phyloP scores from a whole-genome alignment of 1,139 yeast species.

The Yarrowia galli region DNA sequence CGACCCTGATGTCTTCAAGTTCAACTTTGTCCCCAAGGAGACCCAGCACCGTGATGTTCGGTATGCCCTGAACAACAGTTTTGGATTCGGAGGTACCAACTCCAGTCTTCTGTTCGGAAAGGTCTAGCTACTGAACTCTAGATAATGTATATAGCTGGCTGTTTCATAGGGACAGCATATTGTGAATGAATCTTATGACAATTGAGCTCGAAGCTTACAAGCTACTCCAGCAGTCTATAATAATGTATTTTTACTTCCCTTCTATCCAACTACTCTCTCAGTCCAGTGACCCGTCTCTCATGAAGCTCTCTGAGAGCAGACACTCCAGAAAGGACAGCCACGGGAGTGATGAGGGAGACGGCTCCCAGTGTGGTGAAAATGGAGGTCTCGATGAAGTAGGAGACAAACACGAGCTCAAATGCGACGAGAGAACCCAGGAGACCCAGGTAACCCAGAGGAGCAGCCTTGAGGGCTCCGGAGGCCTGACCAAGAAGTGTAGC shows the following conservation, averaged over 20 bases:
- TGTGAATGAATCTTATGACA: not conserved
- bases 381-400: constrained; percentile 72
- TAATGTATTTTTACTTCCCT: constrained; percentile 22
- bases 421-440: constrained; percentile 64
- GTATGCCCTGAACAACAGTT: constrained; percentile 83
- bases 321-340: constrained; percentile 72
- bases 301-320: constrained; percentile 57
- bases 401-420: constrained; percentile 68
- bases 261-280: constrained; percentile 24
- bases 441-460: constrained; percentile 53
- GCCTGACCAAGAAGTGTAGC: constrained; percentile 44
- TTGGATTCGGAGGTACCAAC: constrained; percentile 98
- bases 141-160: constrained; percentile 17
- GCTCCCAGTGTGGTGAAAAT: constrained; percentile 73
- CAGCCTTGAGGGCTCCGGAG: constrained; percentile 46
- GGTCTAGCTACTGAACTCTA: constrained; percentile 41
- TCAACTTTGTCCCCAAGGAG: constrained; percentile 67
- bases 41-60: constrained; percentile 55
- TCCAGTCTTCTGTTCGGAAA: constrained; percentile 66
- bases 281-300: constrained; percentile 45
- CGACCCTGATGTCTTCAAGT: constrained; percentile 55
- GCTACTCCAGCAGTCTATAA: constrained; percentile 6
- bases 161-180: not conserved
- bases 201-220: not conserved
- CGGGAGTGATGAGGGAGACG: constrained; percentile 59